phyloP scores from a whole-genome alignment of 257 asterid genomes.

The Gynochthodes officinalis region DNA sequence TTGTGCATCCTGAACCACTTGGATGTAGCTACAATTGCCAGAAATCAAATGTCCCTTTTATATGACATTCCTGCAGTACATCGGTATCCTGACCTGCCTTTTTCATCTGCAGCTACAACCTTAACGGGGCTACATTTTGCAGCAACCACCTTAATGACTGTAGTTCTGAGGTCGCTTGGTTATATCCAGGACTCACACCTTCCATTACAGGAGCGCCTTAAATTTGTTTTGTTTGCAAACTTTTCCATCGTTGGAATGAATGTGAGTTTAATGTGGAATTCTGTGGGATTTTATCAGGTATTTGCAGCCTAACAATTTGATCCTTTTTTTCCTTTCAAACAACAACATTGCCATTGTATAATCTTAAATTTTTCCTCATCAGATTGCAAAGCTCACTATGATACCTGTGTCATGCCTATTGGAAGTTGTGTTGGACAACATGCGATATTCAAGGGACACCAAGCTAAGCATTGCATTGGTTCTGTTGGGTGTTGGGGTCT shows the following conservation, averaged over 20 bases:
- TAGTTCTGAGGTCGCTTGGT: slow-evolving; percentile 50
- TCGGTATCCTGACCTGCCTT: slow-evolving; percentile 3
- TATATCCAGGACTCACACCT: slow-evolving; percentile 51
- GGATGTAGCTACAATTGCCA: background rate
- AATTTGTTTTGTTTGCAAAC: slow-evolving; percentile 54
- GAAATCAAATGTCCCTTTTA: background rate
- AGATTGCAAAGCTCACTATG: slow-evolving; percentile 75
- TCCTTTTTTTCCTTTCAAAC: background rate
- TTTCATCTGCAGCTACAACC: slow-evolving; percentile 54
- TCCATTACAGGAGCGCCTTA: slow-evolving; percentile 50
- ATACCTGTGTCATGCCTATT: slow-evolving; percentile 64
- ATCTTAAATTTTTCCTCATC: slow-evolving; percentile 23
- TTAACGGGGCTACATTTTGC: slow-evolving; percentile 68
- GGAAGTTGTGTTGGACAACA: slow-evolving; percentile 55
- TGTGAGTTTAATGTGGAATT: slow-evolving; percentile 77
- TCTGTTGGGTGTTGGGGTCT: slow-evolving; percentile 68
- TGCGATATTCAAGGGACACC: slow-evolving; percentile 63
- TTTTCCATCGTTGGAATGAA: slow-evolving; percentile 75
- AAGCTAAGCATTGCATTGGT: slow-evolving; percentile 60
- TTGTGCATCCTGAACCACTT: background rate
- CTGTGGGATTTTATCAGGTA: slow-evolving; percentile 79
- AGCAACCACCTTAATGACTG: slow-evolving; percentile 53
- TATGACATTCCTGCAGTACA: background rate
- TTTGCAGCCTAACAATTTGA: slow-evolving; percentile 1
- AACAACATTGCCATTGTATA: background rate